phyloP scores from a whole-genome alignment of 2,329 filamentous ascomycete species.

The Fusarium sp. region DNA sequence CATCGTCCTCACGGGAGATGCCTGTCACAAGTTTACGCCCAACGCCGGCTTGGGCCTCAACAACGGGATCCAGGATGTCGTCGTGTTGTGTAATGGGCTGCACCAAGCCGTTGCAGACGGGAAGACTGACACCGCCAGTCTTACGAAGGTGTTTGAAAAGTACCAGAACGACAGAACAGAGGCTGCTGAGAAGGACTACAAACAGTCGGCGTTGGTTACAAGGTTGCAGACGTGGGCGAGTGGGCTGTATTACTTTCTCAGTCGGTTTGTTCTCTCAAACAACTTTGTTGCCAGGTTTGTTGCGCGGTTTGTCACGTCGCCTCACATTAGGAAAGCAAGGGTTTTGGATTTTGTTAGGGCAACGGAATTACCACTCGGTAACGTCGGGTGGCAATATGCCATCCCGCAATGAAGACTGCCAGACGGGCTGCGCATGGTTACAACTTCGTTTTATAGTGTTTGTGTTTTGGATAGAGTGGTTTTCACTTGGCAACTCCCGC shows the following conservation, averaged over 20 bases:
- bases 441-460: neutral
- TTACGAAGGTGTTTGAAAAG: constrained; percentile 27
- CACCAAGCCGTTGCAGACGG: neutral
- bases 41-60: constrained; percentile 49
- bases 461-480: neutral
- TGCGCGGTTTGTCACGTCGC: constrained; percentile 14
- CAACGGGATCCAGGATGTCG: constrained; percentile 6
- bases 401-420: neutral
- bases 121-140: neutral
- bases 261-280: constrained; percentile 29
- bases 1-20: constrained; percentile 49
- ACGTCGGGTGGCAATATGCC: constrained; percentile 7
- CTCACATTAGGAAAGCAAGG: constrained; percentile 14
- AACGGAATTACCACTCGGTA: constrained; percentile 5
- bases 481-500: neutral
- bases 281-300: constrained; percentile 15
- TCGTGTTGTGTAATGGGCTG: neutral
- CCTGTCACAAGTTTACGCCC: constrained; percentile 51
- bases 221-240: constrained; percentile 45
- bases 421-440: neutral
- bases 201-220: constrained; percentile 28
- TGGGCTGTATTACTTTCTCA: constrained; percentile 38
- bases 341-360: constrained; percentile 35
- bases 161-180: constrained; percentile 35
- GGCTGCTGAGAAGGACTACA: constrained; percentile 22